Evolutionary conservation across 306 rosid species (phyloP).

Genomic region (Vicia villosa): DNA sequence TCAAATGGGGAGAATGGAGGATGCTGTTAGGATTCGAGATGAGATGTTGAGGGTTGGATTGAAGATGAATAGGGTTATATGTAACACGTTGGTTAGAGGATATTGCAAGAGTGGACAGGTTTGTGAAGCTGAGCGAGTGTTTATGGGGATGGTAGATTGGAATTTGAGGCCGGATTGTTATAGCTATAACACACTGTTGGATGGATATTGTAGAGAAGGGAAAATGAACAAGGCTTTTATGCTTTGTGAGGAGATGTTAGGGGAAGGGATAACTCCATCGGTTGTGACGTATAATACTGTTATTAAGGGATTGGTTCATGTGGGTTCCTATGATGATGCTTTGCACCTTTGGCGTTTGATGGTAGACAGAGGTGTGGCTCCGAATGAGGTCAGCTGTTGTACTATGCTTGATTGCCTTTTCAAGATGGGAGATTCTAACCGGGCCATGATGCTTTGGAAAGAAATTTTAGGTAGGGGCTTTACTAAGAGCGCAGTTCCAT

Average conservation of each 20-base stretch:
- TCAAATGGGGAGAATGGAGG: slow-evolving; percentile 62
- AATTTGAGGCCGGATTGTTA: slow-evolving; percentile 47
- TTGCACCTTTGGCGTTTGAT: slow-evolving; percentile 64
- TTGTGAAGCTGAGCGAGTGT: slow-evolving; percentile 50
- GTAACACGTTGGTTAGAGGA: slow-evolving; percentile 76
- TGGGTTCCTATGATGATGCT: slow-evolving; percentile 54
- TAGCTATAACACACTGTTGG: slow-evolving; percentile 49
- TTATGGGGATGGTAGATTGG: slow-evolving; percentile 57
- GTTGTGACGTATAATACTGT: slow-evolving; percentile 71
- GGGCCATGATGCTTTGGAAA: slow-evolving; percentile 64
- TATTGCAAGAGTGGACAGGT: slow-evolving; percentile 64
- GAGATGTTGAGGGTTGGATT: slow-evolving; percentile 63
- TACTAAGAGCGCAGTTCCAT: slow-evolving; percentile 54
- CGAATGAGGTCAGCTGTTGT: slow-evolving; percentile 73
- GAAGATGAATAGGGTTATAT: slow-evolving; percentile 63
- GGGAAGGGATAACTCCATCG: slow-evolving; percentile 54
- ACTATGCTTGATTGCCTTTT: slow-evolving; percentile 72
- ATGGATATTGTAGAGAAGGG: slow-evolving; percentile 50
- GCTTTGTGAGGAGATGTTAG: slow-evolving; percentile 67
- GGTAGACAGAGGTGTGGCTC: slow-evolving; percentile 59
- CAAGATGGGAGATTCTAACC: slow-evolving; percentile 62
- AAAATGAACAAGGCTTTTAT: slow-evolving; percentile 38
- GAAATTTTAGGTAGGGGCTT: slow-evolving; percentile 62
- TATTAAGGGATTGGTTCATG: slow-evolving; percentile 64
- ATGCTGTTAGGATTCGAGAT: slow-evolving; percentile 69